Conservation (phyloP, 495 filamentous ascomycete species). For the Neurospora cerealis region DNA sequence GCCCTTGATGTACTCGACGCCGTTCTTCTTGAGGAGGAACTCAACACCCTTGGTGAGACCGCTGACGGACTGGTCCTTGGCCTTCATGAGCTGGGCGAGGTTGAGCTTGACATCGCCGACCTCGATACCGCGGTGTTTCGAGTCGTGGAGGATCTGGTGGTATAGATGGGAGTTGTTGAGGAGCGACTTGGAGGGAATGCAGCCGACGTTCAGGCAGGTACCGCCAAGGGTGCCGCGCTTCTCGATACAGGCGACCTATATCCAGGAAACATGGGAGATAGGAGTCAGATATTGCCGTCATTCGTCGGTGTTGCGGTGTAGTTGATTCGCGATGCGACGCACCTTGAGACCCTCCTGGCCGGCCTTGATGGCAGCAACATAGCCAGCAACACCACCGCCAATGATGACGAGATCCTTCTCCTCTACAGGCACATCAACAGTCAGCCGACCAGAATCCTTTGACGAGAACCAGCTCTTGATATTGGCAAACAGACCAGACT, state of each 20-base stretch:
- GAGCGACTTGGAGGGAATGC: slow-evolving; percentile 97
- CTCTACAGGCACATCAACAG: slow-evolving; percentile 40
- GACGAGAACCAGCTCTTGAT: not conserved
- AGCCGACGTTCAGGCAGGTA: slow-evolving; percentile 97
- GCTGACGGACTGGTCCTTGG: slow-evolving; percentile 83
- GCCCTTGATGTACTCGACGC: slow-evolving; percentile 93
- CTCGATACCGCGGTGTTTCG: slow-evolving; percentile 87
- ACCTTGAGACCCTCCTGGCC: slow-evolving; percentile 97
- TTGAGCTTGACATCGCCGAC: slow-evolving; percentile 96
- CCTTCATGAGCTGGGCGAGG: slow-evolving; percentile 91
- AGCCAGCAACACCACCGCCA: slow-evolving; percentile 95
- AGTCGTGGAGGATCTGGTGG: slow-evolving; percentile 95
- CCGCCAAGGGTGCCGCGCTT: slow-evolving; percentile 93
- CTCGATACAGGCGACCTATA: slow-evolving; percentile 91
- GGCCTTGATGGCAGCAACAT: slow-evolving; percentile 98
- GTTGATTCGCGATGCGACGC: slow-evolving; percentile 10
- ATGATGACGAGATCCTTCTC: slow-evolving; percentile 91
- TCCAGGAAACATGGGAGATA: not conserved
- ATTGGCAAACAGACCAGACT: slow-evolving; percentile 52
- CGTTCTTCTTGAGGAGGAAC: slow-evolving; percentile 97
- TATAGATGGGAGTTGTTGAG: slow-evolving; percentile 99
- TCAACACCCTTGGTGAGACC: slow-evolving; percentile 95
- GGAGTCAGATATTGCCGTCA: slow-evolving; percentile 3
- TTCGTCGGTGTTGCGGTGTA: not conserved
- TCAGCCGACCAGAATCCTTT: slow-evolving; percentile 10